Conservation (phyloP, 805 yeast species). For the Spencermartinsiella europaea region DNA sequence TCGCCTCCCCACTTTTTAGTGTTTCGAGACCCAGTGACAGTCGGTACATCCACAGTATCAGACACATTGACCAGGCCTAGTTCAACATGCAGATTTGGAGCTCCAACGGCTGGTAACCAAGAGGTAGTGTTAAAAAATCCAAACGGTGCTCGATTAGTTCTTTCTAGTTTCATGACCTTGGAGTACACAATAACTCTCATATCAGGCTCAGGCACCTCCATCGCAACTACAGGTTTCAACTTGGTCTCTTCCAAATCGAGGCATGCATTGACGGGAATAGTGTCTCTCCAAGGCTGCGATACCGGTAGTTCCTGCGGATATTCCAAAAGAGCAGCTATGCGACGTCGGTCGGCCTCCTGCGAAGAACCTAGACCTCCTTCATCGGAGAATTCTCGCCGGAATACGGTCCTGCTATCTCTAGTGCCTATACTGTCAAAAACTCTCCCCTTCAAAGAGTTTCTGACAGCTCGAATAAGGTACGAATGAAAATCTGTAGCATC, state of each 20-base stretch:
- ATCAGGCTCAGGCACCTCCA: constrained; percentile 16
- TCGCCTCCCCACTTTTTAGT: constrained; percentile 41
- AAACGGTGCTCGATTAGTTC: constrained; percentile 19
- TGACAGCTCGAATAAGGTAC: constrained; percentile 22
- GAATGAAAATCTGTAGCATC: not conserved
- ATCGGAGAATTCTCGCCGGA: not conserved
- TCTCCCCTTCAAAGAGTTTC: constrained; percentile 23
- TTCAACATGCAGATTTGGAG: constrained; percentile 26
- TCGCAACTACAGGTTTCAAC: constrained; percentile 8
- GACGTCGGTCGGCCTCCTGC: constrained; percentile 11
- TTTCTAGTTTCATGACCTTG: constrained; percentile 14
- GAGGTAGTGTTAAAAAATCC: constrained; percentile 25
- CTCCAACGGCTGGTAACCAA: constrained; percentile 25
- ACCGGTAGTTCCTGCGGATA: constrained; percentile 20
- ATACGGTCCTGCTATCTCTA: no score
- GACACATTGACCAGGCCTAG: constrained; percentile 28
- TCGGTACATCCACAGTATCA: constrained; percentile 27
- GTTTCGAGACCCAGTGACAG: constrained; percentile 55
- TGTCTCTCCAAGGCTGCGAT: constrained; percentile 24
- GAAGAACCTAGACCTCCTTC: constrained; percentile 30
- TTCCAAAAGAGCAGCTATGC: constrained; percentile 23
- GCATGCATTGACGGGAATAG: constrained; percentile 7
- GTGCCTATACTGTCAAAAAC: not conserved
- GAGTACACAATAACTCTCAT: constrained; percentile 11
- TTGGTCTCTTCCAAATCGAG: constrained; percentile 10